Conservation (phyloP, 208 protist species). For the Trypanosoma conorhini region DNA sequence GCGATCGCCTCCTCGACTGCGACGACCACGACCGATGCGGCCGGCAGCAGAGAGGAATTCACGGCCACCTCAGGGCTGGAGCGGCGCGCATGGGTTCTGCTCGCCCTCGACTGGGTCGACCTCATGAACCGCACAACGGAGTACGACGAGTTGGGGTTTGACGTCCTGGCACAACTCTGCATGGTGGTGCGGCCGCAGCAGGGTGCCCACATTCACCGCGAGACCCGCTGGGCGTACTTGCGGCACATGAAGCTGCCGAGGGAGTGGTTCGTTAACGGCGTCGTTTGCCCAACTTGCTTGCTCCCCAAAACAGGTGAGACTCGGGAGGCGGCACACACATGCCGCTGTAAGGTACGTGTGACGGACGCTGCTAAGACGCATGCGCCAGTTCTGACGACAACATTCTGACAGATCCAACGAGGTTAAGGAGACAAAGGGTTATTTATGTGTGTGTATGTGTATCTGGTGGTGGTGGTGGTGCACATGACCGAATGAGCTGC, state of each 20-base stretch:
- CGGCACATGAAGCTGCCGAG: conserved; percentile 70
- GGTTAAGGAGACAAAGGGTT: not conserved
- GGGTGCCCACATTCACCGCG: conserved; percentile 46
- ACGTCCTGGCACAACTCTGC: conserved; percentile 53
- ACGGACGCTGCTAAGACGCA: not conserved
- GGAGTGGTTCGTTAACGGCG: conserved; percentile 44
- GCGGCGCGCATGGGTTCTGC: conserved; percentile 38
- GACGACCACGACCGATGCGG: not conserved
- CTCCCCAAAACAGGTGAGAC: not conserved
- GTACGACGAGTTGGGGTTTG: conserved; percentile 76
- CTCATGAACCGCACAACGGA: conserved; percentile 68
- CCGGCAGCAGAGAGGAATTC: not conserved
- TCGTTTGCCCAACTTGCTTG: conserved; percentile 37
- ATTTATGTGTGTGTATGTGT: not conserved
- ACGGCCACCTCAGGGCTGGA: conserved; percentile 14
- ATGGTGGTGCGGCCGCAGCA: conserved; percentile 48
- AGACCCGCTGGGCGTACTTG: conserved; percentile 71
- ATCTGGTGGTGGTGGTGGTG: not conserved
- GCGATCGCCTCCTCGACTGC: conserved; percentile 4
- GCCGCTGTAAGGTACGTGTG: not conserved
- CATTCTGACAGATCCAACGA: not conserved
- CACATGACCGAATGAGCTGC: not conserved
- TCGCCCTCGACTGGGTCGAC: conserved; percentile 62
- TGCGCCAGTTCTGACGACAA: not conserved
- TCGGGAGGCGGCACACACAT: conserved; percentile 2